Conservation (phyloP, 768 basidiomycete species). For the Leccinum variicolor region DNA sequence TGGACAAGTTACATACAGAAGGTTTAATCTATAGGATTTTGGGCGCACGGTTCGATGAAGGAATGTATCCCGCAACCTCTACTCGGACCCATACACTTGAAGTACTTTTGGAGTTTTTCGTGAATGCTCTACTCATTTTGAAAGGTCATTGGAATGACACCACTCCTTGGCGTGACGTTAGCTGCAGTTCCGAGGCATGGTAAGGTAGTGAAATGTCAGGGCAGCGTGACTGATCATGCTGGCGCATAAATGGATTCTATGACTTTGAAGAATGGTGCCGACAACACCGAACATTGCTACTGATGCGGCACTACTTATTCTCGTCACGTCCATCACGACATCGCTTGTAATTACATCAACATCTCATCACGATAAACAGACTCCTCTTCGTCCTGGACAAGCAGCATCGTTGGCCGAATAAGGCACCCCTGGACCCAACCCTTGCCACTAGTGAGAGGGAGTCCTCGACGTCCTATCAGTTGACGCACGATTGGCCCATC, state of each 20-base stretch:
- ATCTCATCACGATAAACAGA: not conserved
- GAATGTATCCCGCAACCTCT: not conserved
- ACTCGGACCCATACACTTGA: not conserved
- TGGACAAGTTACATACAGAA: conserved; percentile 22
- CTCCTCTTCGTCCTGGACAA: not conserved
- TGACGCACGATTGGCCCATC: conserved; percentile 20
- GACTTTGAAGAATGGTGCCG: not conserved
- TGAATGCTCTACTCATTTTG: not conserved
- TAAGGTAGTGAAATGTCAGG: not conserved
- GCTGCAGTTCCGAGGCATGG: not conserved
- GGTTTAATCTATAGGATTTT: conserved; percentile 28
- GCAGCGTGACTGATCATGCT: not conserved
- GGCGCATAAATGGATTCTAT: not conserved
- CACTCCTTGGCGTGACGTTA: not conserved
- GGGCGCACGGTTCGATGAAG: not conserved
- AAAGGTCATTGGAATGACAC: not conserved
- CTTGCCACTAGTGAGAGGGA: not conserved
- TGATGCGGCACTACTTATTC: not conserved
- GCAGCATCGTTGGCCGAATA: not conserved
- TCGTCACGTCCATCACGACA: not conserved
- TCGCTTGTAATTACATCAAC: not conserved
- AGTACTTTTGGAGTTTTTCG: not conserved
- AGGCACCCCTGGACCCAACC: conserved; percentile 9
- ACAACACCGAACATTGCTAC: not conserved
- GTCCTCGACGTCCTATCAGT: not conserved